These are phyloP conservation scores for Lactarius psammicola DNA, from an alignment of 768 basidiomycete genomes.

Conservation along the genomic window DNA sequence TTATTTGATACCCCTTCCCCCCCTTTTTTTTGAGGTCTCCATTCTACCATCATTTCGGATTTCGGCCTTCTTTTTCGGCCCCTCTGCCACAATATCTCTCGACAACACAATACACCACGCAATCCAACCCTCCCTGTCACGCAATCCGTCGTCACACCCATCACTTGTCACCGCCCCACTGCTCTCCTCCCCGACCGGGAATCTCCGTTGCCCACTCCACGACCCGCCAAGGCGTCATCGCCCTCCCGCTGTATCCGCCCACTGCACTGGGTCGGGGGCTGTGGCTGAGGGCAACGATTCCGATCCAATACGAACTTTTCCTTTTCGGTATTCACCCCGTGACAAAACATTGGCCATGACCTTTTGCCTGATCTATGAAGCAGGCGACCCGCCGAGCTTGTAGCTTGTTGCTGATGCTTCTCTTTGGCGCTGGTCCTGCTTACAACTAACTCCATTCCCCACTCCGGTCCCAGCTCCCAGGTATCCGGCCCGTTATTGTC, in stretches of 20 bases:
- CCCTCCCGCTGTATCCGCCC: not conserved
- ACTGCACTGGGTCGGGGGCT: not conserved
- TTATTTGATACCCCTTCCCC: not conserved
- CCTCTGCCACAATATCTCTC: not conserved
- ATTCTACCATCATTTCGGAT: not conserved
- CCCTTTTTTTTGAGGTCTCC: conserved; percentile 5
- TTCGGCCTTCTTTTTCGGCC: not conserved
- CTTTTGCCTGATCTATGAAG: not conserved
- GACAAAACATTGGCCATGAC: not conserved
- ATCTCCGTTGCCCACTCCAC: not conserved
- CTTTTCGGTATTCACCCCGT: not conserved
- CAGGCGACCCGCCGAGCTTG: conserved; percentile 14
- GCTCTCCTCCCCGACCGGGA: not conserved
- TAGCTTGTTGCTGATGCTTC: conserved; percentile 19
- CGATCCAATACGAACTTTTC: not conserved
- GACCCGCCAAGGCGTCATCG: not conserved
- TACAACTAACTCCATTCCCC: not conserved
- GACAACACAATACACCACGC: not conserved
- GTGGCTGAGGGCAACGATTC: not conserved
- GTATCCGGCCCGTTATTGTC: not conserved
- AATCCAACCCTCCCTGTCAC: not conserved
- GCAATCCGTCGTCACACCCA: not conserved
- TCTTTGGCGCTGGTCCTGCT: conserved; percentile 17
- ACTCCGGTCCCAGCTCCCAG: not conserved
- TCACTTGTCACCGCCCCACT: not conserved